These are phyloP conservation scores for Solanum chmielewskii DNA, from an alignment of 257 asterid species.

Conservation along the genomic window DNA sequence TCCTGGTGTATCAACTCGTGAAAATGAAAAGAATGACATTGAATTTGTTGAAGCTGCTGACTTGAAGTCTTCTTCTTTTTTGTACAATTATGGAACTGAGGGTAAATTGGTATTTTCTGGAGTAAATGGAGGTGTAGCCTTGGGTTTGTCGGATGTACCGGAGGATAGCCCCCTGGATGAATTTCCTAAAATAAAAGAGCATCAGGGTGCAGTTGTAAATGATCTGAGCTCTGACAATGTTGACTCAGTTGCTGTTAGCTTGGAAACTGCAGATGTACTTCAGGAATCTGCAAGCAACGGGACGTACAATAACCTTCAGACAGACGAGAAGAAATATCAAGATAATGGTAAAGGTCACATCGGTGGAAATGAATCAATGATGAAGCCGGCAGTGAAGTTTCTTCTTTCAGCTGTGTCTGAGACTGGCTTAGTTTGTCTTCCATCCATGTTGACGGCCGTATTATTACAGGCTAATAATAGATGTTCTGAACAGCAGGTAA, in stretches of 20 bases:
- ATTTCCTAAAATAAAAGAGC: conserved; percentile 11
- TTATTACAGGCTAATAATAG: conserved; percentile 90
- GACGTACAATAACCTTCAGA: conserved; percentile 32
- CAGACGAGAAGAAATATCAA: conserved; percentile 19
- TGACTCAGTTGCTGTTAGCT: conserved; percentile 13
- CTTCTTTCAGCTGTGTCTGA: conserved; percentile 84
- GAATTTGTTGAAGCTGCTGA: conserved; percentile 23
- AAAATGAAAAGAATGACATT: conserved; percentile 8
- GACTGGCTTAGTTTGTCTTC: conserved; percentile 97
- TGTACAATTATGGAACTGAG: conserved; percentile 11
- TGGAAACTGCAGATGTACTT: conserved; percentile 12
- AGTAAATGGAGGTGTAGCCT: conserved; percentile 7
- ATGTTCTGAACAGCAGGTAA: conserved; percentile 87
- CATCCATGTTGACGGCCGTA: conserved; percentile 96
- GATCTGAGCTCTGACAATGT: conserved; percentile 21
- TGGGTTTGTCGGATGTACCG: conserved; percentile 32
- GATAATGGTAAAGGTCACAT: conserved; percentile 25
- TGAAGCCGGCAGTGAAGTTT: conserved; percentile 55
- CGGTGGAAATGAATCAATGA: conserved; percentile 21
- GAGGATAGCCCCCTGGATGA: conserved; percentile 38
- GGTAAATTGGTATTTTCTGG: not conserved
- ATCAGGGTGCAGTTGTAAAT: conserved; percentile 1
- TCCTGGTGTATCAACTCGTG: conserved; percentile 21
- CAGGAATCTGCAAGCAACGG: conserved; percentile 18
- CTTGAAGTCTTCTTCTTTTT: conserved; percentile 11